Percentiles rank a stretch among this genome's conserved stretches.
phyloP scores from a whole-genome alignment of 768 basidiomycete species.

The Chalciporus chontae region DNA sequence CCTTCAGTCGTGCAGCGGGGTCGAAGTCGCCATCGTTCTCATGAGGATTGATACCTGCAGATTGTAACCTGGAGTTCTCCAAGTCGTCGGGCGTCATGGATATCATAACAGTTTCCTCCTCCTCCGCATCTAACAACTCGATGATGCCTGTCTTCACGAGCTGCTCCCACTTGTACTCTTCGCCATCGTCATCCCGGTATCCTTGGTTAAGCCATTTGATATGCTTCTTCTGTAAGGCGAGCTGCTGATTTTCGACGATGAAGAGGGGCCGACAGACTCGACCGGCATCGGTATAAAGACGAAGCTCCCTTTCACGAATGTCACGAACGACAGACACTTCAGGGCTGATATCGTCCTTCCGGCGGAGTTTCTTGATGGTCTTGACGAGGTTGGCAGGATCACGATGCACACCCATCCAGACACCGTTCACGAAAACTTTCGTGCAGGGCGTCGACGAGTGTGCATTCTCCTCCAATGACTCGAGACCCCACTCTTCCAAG shows the following conservation, averaged over 20 bases:
- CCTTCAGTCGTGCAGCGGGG: slow-evolving; percentile 84
- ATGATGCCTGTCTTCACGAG: slow-evolving; percentile 85
- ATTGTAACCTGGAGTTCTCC: slow-evolving; percentile 73
- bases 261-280: slow-evolving; percentile 96
- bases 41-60: slow-evolving; percentile 53
- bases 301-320: slow-evolving; percentile 91
- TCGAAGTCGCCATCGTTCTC: slow-evolving; percentile 74
- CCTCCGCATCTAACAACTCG: slow-evolving; percentile 95
- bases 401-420: slow-evolving; percentile 99
- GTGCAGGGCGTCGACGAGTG: slow-evolving; percentile 81
- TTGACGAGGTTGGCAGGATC: slow-evolving; percentile 90
- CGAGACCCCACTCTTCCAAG: slow-evolving; percentile 97
- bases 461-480: slow-evolving; percentile 91
- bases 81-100: slow-evolving; percentile 98
- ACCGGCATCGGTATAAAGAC: slow-evolving; percentile 94
- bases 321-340: slow-evolving; percentile 98
- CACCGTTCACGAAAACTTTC: slow-evolving; percentile 98
- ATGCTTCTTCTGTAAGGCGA: slow-evolving; percentile 81
- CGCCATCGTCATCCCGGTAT: slow-evolving; percentile 51
- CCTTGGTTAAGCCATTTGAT: slow-evolving; percentile 66
- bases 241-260: slow-evolving; percentile 90
- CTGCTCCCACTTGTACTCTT: slow-evolving; percentile 78
- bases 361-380: slow-evolving; percentile 86
- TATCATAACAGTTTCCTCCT: slow-evolving; percentile 99
- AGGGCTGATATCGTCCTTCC: slow-evolving; percentile 92